phyloP scores from a whole-genome alignment of 2,329 filamentous ascomycete species.

The Ophiostoma piceae region DNA sequence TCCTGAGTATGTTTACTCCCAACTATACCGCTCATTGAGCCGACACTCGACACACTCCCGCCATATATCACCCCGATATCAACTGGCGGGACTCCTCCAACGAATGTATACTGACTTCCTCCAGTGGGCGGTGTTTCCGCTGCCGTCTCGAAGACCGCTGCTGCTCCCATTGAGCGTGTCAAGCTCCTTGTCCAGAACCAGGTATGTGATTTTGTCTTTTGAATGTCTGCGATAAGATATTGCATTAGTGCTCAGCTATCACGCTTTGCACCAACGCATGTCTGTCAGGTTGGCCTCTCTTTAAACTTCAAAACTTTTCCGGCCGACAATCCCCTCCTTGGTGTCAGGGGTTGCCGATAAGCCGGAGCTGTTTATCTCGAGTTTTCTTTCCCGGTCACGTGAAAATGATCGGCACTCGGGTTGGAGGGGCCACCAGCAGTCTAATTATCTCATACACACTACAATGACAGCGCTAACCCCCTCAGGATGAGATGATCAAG shows the following conservation, averaged over 20 bases:
- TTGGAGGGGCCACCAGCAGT: not conserved
- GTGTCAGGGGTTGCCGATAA: not conserved
- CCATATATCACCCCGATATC: not conserved
- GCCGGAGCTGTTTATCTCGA: not conserved
- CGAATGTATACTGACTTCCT: conserved; percentile 26
- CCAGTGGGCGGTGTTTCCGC: conserved; percentile 99
- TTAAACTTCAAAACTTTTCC: not conserved
- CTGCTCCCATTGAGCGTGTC: conserved; percentile 99
- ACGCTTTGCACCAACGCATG: not conserved
- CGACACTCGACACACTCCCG: not conserved
- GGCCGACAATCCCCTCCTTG: not conserved
- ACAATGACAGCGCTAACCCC: conserved; percentile 32
- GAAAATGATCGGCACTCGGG: conserved; percentile 2
- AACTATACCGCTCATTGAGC: conserved; percentile 23
- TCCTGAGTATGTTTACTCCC: conserved; percentile 76
- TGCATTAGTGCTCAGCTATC: not conserved
- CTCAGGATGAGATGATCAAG: conserved; percentile 99
- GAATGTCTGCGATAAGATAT: not conserved
- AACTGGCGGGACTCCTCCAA: not conserved
- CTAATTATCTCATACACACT: too few species aligned
- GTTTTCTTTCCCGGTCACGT: not conserved
- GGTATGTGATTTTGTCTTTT: conserved; percentile 55
- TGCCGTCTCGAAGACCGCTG: conserved; percentile 99
- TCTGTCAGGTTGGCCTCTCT: not conserved
- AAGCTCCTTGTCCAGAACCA: conserved; percentile 99